Percentiles rank a stretch among this genome's conserved stretches.
phyloP scores from a whole-genome alignment of 192 early-diverging fungal genomes.

The Backusella morwellensis region DNA sequence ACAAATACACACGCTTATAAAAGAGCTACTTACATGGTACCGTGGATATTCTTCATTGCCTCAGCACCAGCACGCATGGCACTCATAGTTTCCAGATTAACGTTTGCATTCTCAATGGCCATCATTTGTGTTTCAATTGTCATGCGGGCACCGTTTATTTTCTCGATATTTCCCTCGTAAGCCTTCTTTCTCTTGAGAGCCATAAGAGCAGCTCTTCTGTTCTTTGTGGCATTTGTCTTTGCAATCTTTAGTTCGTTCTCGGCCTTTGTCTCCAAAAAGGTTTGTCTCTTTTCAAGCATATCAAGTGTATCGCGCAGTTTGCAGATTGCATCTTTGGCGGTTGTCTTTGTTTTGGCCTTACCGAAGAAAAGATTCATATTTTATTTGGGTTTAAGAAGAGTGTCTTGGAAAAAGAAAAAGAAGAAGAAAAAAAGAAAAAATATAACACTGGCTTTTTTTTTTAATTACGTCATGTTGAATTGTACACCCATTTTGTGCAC shows the following conservation, averaged over 20 bases:
- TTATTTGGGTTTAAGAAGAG: background rate
- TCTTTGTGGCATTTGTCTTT: slow-evolving; percentile 87
- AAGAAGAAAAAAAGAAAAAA: background rate
- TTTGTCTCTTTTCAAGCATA: slow-evolving; percentile 95
- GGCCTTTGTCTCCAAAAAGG: slow-evolving; percentile 81
- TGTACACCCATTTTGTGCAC: background rate
- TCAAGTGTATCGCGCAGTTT: slow-evolving; percentile 85
- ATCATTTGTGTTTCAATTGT: slow-evolving; percentile 93
- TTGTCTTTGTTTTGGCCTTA: slow-evolving; percentile 56
- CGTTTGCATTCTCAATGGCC: slow-evolving; percentile 95
- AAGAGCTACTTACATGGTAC: slow-evolving; percentile 60
- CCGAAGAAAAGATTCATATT: slow-evolving; percentile 73
- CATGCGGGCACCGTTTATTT: slow-evolving; percentile 84
- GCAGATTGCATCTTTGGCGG: slow-evolving; percentile 94
- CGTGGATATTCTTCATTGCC: slow-evolving; percentile 94
- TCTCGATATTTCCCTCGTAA: slow-evolving; percentile 82
- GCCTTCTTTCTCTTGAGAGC: slow-evolving; percentile 95
- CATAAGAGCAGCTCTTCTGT: slow-evolving; percentile 82
- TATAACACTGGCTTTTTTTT: background rate
- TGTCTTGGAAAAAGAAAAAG: background rate
- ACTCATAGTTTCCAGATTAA: slow-evolving; percentile 94
- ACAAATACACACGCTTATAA: background rate
- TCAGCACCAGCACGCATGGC: slow-evolving; percentile 91
- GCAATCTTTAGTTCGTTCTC: slow-evolving; percentile 86
- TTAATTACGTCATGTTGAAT: slow-evolving; percentile 4